Evolutionary conservation across 768 basidiomycete genomes (phyloP), one percentile per base, ranked within the genome.

Genomic region (Epithele typhae): DNA sequence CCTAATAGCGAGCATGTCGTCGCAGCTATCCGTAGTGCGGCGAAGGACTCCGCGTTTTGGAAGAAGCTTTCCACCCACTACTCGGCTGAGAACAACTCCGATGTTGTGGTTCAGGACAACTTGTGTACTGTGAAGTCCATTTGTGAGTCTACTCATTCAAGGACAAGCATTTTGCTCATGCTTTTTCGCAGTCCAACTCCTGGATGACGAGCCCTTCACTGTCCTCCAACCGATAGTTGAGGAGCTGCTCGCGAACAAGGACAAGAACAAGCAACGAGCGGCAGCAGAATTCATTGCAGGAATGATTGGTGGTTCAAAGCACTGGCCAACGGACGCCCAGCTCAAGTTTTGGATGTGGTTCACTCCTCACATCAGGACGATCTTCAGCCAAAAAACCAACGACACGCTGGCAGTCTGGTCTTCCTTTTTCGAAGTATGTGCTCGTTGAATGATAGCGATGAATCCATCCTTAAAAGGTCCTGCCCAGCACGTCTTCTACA

Each of bases 231-330:
- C 82, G 0, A 74, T 78, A 1, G 59, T 91, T 30, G 82, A 84
- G 45, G 72, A 72, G 25, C 65, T 87, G n/a, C 67, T 92, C 17
- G 62, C 65, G 8, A 77, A 88, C 57, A 79, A 84, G 51, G 82
- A 88, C 53, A 84, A 89, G 49, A 86, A 94, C 66, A 90, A 92
- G 67, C 91, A 91, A 60, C 75, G 92, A 24, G 91, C 88, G 3
- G 83, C 88, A 8, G 90, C 90, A 4, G 92, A 96, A 64, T 71
- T 93, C 43, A 62, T 92, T 7, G 87, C 86, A 2, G 86, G 86
- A 21, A 50, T 87, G n/a, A 62, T 87, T 19, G 75, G 76, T 52
- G 85, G 84, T 8, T 84, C 85, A 3, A 92, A 92, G 63, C 89
- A 93, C 60, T 96, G 93, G 93, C 75, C 88, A 0, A 70, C 75